These are phyloP conservation scores for Lepiota venenata DNA, from an alignment of 768 basidiomycete species.

Conservation along the genomic window DNA sequence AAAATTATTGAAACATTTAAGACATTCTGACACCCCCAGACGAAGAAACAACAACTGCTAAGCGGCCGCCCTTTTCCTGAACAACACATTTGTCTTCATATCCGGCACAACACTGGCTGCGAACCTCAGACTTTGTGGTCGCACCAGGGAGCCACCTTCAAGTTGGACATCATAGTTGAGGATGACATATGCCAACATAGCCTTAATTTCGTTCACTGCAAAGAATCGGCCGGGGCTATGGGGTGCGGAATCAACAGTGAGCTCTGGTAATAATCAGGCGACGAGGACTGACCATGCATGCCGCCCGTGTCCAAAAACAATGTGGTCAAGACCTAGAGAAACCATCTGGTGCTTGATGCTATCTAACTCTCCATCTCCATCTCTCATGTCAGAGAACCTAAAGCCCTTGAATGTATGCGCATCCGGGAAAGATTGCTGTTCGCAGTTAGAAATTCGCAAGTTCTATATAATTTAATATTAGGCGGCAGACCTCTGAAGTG, in stretches of 20 bases:
- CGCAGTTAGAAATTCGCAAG: neutral
- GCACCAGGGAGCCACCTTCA: slow-evolving; percentile 5
- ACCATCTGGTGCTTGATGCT: slow-evolving; percentile 25
- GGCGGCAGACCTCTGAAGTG: slow-evolving; percentile 16
- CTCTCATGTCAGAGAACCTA: slow-evolving; percentile 29
- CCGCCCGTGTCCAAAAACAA: slow-evolving; percentile 29
- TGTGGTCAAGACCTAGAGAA: slow-evolving; percentile 19
- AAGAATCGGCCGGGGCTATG: slow-evolving; percentile 38
- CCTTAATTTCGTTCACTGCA: slow-evolving; percentile 34
- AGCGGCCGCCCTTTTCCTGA: slow-evolving; percentile 6
- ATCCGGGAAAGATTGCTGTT: slow-evolving; percentile 18
- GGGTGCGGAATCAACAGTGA: neutral
- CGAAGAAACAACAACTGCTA: no score
- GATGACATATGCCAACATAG: slow-evolving; percentile 32
- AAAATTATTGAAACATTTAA: no score
- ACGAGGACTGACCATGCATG: slow-evolving; percentile 20
- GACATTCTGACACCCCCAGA: no score
- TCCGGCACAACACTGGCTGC: neutral
- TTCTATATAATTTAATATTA: neutral
- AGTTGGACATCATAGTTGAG: slow-evolving; percentile 35
- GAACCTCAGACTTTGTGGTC: neutral
- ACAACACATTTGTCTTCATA: slow-evolving; percentile 6
- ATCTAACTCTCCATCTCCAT: slow-evolving; percentile 14
- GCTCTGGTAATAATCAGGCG: neutral
- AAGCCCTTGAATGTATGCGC: slow-evolving; percentile 34